Evolutionary conservation across 495 filamentous ascomycete species (phyloP).

Genomic region (Aspergillus baeticus): DNA sequence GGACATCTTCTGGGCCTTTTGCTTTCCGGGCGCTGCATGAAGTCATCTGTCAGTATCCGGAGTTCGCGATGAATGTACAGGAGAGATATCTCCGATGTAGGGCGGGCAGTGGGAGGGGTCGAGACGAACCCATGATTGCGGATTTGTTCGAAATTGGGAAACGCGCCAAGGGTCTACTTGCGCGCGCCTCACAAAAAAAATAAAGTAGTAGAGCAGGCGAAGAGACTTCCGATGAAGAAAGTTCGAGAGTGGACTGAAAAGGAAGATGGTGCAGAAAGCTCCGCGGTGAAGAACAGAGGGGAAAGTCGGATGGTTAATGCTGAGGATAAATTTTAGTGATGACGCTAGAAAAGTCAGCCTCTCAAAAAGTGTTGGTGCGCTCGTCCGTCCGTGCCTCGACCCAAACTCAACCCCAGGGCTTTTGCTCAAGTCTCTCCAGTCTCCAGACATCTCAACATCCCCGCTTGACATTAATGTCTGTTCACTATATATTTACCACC

Average conservation of each 20-base stretch:
- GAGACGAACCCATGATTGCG: constrained; percentile 86
- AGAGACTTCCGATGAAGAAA: constrained; percentile 23
- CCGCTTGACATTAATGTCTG: background rate
- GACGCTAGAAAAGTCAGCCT: constrained; percentile 48
- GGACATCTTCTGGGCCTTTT: constrained; percentile 90
- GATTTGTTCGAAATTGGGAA: constrained; percentile 40
- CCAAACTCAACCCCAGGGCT: constrained; percentile 24
- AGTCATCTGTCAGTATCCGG: constrained; percentile 24
- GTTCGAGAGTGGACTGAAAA: constrained; percentile 1
- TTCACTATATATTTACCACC: background rate
- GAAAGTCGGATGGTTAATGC: constrained; percentile 44
- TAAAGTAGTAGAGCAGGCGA: constrained; percentile 19
- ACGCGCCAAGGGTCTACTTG: constrained; percentile 43
- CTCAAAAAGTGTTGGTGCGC: constrained; percentile 31
- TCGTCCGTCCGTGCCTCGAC: constrained; percentile 19
- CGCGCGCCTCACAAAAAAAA: constrained; percentile 43
- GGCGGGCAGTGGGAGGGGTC: constrained; percentile 19
- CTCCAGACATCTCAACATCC: background rate
- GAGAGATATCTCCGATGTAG: constrained; percentile 8
- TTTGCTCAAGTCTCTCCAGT: background rate
- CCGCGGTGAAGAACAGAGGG: constrained; percentile 45
- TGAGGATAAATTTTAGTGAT: constrained; percentile 51
- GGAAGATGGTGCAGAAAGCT: constrained; percentile 27
- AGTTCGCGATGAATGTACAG: background rate
- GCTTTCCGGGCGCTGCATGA: constrained; percentile 72